Conservation (phyloP, 1,284 basidiomycete genomes). For the Puccinia sorghi region DNA sequence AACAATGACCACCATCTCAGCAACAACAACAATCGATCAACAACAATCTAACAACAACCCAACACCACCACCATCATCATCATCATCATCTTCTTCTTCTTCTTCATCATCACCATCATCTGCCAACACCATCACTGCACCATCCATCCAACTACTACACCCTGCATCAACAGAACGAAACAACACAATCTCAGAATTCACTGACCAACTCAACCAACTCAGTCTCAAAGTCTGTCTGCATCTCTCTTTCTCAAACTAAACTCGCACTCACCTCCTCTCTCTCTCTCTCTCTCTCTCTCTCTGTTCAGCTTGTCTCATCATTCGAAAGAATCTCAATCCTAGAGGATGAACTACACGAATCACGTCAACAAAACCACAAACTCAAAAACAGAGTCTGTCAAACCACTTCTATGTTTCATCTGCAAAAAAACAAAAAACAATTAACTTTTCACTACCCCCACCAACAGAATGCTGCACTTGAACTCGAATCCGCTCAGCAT, state of each 20-base stretch:
- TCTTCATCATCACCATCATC: neutral
- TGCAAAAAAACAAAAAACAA: no score
- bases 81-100: neutral
- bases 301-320: constrained; percentile 84
- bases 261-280: neutral
- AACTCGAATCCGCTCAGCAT: constrained; percentile 73
- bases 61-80: no score
- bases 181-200: neutral
- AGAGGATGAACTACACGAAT: constrained; percentile 81
- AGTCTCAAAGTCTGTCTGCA: neutral
- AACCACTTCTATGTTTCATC: neutral
- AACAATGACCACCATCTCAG: no score
- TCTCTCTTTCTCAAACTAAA: no score
- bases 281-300: constrained; percentile 57
- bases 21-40: neutral
- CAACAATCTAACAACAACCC: neutral
- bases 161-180: neutral
- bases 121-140: neutral
- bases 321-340: constrained; percentile 90
- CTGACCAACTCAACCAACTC: constrained; percentile 24
- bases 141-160: neutral
- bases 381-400: constrained; percentile 58
- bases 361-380: constrained; percentile 56
- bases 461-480: constrained; percentile 67
- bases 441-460: constrained; percentile 50